A percentile compares a stretch with the other conserved stretches of the same genome.
Evolutionary conservation across 2,329 filamentous ascomycete species (phyloP).

Genomic region (Fusarium sp.): DNA sequence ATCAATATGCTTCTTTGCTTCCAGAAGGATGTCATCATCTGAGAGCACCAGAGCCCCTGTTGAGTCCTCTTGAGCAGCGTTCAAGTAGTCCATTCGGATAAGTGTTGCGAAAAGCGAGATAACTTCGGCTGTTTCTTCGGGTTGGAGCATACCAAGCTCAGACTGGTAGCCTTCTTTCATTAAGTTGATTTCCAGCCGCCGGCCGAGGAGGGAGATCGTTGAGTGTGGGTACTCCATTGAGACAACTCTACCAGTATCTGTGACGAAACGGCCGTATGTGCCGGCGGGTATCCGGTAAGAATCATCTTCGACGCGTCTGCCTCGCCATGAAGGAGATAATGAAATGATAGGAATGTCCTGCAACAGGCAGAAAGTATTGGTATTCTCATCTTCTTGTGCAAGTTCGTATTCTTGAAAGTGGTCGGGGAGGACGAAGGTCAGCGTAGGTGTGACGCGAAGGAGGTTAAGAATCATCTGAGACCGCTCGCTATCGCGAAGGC

Average conservation of each 20-base stretch:
- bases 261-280: constrained; percentile 78
- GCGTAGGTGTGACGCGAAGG: constrained; percentile 74
- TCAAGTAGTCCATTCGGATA: constrained; percentile 64
- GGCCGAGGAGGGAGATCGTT: constrained; percentile 81
- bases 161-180: constrained; percentile 65
- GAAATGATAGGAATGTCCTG: constrained; percentile 73
- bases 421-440: constrained; percentile 81
- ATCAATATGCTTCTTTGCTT: constrained; percentile 63
- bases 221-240: constrained; percentile 84
- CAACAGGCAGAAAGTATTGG: constrained; percentile 78
- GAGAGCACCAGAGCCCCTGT: constrained; percentile 49
- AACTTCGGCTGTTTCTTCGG: constrained; percentile 76
- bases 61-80: constrained; percentile 42
- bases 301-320: constrained; percentile 58
- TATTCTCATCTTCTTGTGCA: constrained; percentile 86
- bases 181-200: constrained; percentile 76
- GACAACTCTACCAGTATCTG: constrained; percentile 79
- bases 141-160: constrained; percentile 64
- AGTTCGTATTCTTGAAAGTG: constrained; percentile 80
- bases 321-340: constrained; percentile 58
- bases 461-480: constrained; percentile 69
- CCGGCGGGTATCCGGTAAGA: constrained; percentile 72
- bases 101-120: constrained; percentile 79
- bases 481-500: constrained; percentile 48
- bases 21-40: constrained; percentile 63